phyloP scores from a whole-genome alignment of 345 rosid genomes.

The Salix dunnii region DNA sequence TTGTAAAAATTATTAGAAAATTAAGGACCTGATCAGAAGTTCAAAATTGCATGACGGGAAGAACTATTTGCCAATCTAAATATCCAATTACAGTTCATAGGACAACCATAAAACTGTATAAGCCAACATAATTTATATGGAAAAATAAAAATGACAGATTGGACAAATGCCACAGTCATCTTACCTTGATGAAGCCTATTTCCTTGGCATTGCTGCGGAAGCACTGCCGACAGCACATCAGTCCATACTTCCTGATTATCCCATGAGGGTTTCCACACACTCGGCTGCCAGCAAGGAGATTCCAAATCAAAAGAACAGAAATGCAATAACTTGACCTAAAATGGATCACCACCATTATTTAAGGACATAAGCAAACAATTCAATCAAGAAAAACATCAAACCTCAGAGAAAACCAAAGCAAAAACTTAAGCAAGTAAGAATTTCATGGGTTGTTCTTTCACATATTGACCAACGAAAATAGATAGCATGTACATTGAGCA shows the following conservation, averaged over 20 bases:
- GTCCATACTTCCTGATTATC: conserved; percentile 43
- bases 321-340: not conserved
- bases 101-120: not conserved
- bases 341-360: not conserved
- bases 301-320: not conserved
- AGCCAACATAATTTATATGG: not conserved
- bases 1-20: no score
- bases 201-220: conserved; percentile 54
- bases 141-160: not conserved
- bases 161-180: not conserved
- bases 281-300: conserved; percentile 22
- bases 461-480: not conserved
- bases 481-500: not conserved
- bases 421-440: not conserved
- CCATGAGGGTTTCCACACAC: conserved; percentile 55
- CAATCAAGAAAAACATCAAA: not conserved
- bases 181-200: conserved; percentile 53
- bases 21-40: no score
- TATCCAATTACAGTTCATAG: no score
- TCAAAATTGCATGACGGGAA: not conserved
- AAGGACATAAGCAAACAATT: not conserved
- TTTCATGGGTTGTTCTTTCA: not conserved
- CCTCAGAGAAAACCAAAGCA: no score
- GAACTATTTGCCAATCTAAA: not conserved
- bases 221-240: conserved; percentile 54